Evolutionary conservation across 1,139 yeast species (phyloP).

Genomic region (Suhomyces choctaworum): DNA sequence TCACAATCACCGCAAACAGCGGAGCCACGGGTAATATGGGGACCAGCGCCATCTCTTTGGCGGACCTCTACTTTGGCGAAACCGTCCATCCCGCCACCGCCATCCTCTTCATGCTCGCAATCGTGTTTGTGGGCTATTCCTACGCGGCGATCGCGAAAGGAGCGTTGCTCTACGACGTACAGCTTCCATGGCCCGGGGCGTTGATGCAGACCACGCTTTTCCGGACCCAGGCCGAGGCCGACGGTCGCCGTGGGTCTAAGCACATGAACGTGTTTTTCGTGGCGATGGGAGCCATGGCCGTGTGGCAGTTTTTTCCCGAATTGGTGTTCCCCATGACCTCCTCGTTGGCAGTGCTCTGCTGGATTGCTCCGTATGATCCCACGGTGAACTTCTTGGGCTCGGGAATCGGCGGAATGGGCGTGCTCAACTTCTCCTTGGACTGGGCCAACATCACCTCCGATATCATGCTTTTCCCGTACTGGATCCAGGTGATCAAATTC

Average conservation of each 20-base stretch:
- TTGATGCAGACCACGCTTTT: constrained; percentile 24
- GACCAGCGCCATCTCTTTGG: constrained; percentile 20
- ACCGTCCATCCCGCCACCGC: constrained; percentile 17
- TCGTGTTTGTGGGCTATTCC: constrained; percentile 24
- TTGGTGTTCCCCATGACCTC: constrained; percentile 22
- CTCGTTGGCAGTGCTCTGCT: constrained; percentile 22
- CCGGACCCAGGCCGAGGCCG: constrained; percentile 18
- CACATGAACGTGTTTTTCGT: constrained; percentile 25
- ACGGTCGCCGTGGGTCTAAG: constrained; percentile 12
- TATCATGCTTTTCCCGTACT: constrained; percentile 23
- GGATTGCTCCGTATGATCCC: constrained; percentile 21
- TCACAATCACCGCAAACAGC: constrained; percentile 22
- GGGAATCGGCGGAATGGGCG: constrained; percentile 26
- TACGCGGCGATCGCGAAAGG: constrained; percentile 23
- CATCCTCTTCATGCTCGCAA: constrained; percentile 21
- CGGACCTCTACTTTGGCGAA: constrained; percentile 20
- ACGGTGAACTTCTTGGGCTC: constrained; percentile 22
- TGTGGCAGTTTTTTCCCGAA: constrained; percentile 28
- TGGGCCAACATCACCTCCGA: constrained; percentile 24
- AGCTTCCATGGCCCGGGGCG: constrained; percentile 22
- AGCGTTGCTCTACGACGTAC: constrained; percentile 18
- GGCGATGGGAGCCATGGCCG: constrained; percentile 28
- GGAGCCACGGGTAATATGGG: constrained; percentile 25
- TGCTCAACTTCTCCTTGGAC: constrained; percentile 22
- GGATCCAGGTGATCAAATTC: constrained; percentile 25